phyloP scores from a whole-genome alignment of 2,329 filamentous ascomycete genomes.

The Penicillium polonicum region DNA sequence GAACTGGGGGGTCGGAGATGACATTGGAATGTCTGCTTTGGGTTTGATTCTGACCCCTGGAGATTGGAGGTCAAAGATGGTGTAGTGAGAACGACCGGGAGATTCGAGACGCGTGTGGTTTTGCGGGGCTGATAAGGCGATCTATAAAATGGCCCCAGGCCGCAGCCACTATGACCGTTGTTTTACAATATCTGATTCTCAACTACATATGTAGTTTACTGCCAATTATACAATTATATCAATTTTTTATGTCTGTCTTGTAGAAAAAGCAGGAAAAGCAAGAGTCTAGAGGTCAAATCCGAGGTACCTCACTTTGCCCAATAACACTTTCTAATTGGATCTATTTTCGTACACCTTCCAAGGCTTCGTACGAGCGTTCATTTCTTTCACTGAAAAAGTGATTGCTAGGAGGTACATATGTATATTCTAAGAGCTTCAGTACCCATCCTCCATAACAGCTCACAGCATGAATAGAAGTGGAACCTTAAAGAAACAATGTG shows the following conservation, averaged over 20 bases:
- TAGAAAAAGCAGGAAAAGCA: too few relatives aligned
- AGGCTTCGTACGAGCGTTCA: too few relatives aligned
- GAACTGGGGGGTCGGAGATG: conserved; percentile 2
- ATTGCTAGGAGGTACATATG: too few relatives aligned
- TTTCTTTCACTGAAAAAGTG: too few relatives aligned
- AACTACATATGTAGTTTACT: too few relatives aligned
- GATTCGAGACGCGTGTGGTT: not conserved
- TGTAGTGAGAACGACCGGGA: not conserved
- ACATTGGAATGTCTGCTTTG: not conserved
- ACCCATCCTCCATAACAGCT: not conserved
- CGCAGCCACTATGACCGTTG: not conserved
- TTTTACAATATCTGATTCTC: not conserved
- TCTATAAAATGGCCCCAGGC: not conserved
- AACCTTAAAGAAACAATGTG: not conserved
- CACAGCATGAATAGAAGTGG: not conserved
- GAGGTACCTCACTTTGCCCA: too few relatives aligned
- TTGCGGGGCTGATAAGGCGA: conserved; percentile 10
- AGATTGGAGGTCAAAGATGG: not conserved
- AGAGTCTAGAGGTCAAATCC: too few relatives aligned
- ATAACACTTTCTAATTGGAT: not conserved
- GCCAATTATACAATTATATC: too few relatives aligned
- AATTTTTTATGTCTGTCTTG: too few relatives aligned
- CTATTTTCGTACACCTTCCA: not conserved
- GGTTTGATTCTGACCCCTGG: not conserved
- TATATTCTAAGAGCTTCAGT: not conserved